A percentile compares a stretch with the other conserved stretches of the same genome.
Conservation (phyloP, 148 eudicot species). For the Heliosperma pusillum region DNA sequence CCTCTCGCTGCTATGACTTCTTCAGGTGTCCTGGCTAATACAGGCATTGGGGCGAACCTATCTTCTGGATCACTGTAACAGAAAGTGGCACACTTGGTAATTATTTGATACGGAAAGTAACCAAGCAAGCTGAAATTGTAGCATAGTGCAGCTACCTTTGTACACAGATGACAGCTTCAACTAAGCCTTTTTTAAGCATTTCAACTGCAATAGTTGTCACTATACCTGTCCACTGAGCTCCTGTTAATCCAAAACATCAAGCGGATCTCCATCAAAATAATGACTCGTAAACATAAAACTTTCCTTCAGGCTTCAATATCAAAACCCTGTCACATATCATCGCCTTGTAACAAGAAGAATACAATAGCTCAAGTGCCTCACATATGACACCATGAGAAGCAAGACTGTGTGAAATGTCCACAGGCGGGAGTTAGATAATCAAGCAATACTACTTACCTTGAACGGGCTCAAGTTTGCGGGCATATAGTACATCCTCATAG, state of each 20-base stretch:
- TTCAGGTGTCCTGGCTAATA: slow-evolving; percentile 97
- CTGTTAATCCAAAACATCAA: slow-evolving; percentile 29
- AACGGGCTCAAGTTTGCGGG: slow-evolving; percentile 78
- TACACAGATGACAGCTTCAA: slow-evolving; percentile 97
- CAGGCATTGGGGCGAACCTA: slow-evolving; percentile 77
- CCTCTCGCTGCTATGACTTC: slow-evolving; percentile 96
- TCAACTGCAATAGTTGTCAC: slow-evolving; percentile 96
- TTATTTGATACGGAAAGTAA: neutral
- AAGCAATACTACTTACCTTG: slow-evolving; percentile 51
- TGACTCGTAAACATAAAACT: too few species aligned
- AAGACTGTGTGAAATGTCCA: neutral
- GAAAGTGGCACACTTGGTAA: slow-evolving; percentile 13
- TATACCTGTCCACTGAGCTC: slow-evolving; percentile 99
- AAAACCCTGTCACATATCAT: too few species aligned
- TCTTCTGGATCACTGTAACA: slow-evolving; percentile 84
- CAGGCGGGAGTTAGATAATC: neutral
- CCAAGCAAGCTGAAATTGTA: neutral
- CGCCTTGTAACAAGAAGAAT: too few species aligned
- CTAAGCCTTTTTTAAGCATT: slow-evolving; percentile 87
- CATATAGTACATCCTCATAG: slow-evolving; percentile 71
- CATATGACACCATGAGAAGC: neutral
- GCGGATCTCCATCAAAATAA: slow-evolving; percentile 5
- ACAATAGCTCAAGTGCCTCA: neutral
- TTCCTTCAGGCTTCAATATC: too few species aligned
- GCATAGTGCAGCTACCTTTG: slow-evolving; percentile 59